phyloP scores from a whole-genome alignment of 2,329 filamentous ascomycete species.

The Claviceps digitariae region DNA sequence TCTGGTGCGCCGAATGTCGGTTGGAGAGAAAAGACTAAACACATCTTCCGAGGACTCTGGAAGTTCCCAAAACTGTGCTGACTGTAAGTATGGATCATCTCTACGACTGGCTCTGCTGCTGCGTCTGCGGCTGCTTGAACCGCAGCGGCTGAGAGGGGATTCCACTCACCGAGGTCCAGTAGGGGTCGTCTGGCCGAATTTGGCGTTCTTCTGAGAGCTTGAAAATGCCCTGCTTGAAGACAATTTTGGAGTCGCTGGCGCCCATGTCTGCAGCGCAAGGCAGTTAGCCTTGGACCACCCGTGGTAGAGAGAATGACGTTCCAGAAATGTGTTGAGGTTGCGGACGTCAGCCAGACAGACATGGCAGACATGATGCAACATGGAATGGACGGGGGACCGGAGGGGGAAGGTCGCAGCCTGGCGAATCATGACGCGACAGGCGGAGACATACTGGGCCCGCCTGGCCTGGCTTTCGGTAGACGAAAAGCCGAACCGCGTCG shows the following conservation, averaged over 20 bases:
- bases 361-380: background rate
- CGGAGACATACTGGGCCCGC: background rate
- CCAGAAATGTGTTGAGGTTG: background rate
- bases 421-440: background rate
- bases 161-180: constrained; percentile 76
- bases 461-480: no score
- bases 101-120: background rate
- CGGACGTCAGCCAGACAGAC: background rate
- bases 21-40: constrained; percentile 85
- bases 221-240: constrained; percentile 98
- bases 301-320: constrained; percentile 5
- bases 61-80: constrained; percentile 82
- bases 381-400: background rate
- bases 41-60: constrained; percentile 93
- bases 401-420: background rate
- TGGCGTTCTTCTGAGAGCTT: constrained; percentile 81
- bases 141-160: background rate
- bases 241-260: constrained; percentile 95
- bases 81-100: constrained; percentile 1
- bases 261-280: constrained; percentile 51
- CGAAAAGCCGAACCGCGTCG: background rate
- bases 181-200: constrained; percentile 77
- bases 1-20: constrained; percentile 76
- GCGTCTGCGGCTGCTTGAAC: background rate
- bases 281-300: constrained; percentile 6